Evolutionary conservation across 352 stramenopile species (phyloP).

Genomic region (Globisporangium spiculum): DNA sequence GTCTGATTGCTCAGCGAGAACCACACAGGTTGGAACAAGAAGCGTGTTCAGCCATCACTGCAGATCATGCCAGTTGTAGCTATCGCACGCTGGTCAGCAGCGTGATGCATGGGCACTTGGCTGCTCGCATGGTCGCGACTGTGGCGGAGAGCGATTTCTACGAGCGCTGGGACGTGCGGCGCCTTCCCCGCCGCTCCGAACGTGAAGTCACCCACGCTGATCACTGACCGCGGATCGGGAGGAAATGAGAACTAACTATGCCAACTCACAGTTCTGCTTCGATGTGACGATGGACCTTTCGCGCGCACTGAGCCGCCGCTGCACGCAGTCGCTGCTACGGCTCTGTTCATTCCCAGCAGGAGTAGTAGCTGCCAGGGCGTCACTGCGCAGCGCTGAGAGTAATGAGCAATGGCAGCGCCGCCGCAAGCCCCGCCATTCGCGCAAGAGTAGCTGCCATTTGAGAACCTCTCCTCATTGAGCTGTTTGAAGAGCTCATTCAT

Average conservation of each 20-base stretch:
- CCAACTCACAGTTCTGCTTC: slow-evolving; percentile 31
- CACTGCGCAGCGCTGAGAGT: slow-evolving; percentile 28
- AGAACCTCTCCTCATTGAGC: not conserved
- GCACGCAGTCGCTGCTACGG: slow-evolving; percentile 1
- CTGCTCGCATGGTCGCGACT: not conserved
- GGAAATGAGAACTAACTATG: slow-evolving; percentile 23
- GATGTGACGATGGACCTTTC: slow-evolving; percentile 31
- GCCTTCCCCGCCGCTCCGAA: slow-evolving; percentile 75
- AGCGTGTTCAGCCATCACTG: no score
- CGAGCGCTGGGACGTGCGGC: slow-evolving; percentile 50
- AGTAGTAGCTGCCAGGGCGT: not conserved
- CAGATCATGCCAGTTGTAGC: no score
- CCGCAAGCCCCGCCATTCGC: slow-evolving; percentile 14
- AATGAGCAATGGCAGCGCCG: slow-evolving; percentile 28
- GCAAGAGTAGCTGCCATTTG: not conserved
- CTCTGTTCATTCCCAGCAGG: no score
- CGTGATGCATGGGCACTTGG: slow-evolving; percentile 28
- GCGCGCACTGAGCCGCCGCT: slow-evolving; percentile 34
- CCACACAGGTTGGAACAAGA: no score
- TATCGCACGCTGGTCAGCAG: slow-evolving; percentile 39
- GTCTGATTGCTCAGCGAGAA: no score
- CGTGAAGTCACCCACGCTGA: slow-evolving; percentile 67
- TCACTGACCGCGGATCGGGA: slow-evolving; percentile 29
- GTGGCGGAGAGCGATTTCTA: slow-evolving; percentile 18
- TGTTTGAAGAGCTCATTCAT: no score